Conservation (phyloP, 257 asterid species). For the Fraxinus americana region DNA sequence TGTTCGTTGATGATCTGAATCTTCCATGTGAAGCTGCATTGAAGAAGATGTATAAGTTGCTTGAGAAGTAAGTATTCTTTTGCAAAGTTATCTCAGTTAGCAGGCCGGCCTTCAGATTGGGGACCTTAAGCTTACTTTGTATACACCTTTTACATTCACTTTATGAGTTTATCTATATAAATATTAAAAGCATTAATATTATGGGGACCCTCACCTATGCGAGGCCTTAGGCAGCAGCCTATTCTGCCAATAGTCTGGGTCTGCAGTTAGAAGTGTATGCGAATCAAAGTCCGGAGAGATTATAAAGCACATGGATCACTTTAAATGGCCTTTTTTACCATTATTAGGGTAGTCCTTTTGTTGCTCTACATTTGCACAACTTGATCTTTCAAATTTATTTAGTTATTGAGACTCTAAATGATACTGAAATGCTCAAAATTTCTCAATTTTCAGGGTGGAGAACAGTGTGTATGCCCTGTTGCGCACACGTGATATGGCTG, state of each 20-base stretch:
- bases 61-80: slow-evolving; percentile 77
- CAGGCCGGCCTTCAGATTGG: no score
- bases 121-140: no score
- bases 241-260: no score
- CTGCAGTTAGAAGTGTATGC: background rate
- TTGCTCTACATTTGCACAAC: background rate
- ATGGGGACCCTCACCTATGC: no score
- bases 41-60: slow-evolving; percentile 91
- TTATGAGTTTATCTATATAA: no score
- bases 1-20: slow-evolving; percentile 74
- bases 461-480: slow-evolving; percentile 78
- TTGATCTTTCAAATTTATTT: background rate
- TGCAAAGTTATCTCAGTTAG: background rate
- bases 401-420: background rate
- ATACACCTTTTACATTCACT: no score
- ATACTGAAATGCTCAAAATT: slow-evolving; percentile 1
- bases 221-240: no score
- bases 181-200: no score
- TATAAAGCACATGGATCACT: slow-evolving; percentile 4
- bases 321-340: background rate
- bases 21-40: slow-evolving; percentile 89
- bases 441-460: slow-evolving; percentile 65
- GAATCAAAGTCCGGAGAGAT: background rate
- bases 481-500: slow-evolving; percentile 92
- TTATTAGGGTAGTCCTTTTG: background rate